Percentiles rank a stretch among this genome's conserved stretches.
Evolutionary conservation across 192 early-diverging fungal genomes (phyloP).

Genomic region (Obelidium mucronatum): DNA sequence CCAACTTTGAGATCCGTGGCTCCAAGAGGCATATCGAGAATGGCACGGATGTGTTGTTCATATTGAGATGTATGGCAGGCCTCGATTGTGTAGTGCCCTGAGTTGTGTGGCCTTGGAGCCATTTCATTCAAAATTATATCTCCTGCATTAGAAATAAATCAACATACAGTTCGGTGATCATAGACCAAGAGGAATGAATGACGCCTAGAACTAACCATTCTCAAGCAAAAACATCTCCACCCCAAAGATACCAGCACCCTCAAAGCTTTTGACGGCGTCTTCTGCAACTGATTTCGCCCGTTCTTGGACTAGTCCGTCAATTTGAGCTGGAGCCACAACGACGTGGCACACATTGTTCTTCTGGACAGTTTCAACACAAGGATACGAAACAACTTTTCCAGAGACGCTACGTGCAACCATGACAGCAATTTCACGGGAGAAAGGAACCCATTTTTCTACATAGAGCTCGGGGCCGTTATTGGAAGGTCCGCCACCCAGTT

Average conservation of each 20-base stretch:
- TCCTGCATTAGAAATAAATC: slow-evolving; percentile 48
- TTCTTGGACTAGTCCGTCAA: slow-evolving; percentile 78
- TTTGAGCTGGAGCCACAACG: slow-evolving; percentile 95
- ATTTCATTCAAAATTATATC: slow-evolving; percentile 95
- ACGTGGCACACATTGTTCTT: slow-evolving; percentile 96
- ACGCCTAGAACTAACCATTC: slow-evolving; percentile 73
- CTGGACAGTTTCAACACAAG: slow-evolving; percentile 97
- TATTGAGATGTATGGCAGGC: slow-evolving; percentile 98
- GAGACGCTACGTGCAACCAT: slow-evolving; percentile 89
- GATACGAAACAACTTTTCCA: slow-evolving; percentile 83
- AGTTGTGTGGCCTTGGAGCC: slow-evolving; percentile 98
- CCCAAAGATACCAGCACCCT: slow-evolving; percentile 88
- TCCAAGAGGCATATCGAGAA: slow-evolving; percentile 91
- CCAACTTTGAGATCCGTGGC: slow-evolving; percentile 88
- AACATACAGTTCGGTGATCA: too few relatives aligned
- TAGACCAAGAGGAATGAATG: too few relatives aligned
- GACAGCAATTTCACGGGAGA: slow-evolving; percentile 92
- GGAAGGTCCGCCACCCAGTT: slow-evolving; percentile 61
- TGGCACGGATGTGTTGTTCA: slow-evolving; percentile 91
- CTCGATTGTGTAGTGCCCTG: slow-evolving; percentile 98
- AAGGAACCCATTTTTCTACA: slow-evolving; percentile 93
- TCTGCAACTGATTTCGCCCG: slow-evolving; percentile 85
- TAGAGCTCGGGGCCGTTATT: slow-evolving; percentile 78
- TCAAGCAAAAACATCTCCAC: slow-evolving; percentile 97
- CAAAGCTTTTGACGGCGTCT: slow-evolving; percentile 74